Conservation (phyloP, 805 yeast species). For the Yarrowia keelungensis region DNA sequence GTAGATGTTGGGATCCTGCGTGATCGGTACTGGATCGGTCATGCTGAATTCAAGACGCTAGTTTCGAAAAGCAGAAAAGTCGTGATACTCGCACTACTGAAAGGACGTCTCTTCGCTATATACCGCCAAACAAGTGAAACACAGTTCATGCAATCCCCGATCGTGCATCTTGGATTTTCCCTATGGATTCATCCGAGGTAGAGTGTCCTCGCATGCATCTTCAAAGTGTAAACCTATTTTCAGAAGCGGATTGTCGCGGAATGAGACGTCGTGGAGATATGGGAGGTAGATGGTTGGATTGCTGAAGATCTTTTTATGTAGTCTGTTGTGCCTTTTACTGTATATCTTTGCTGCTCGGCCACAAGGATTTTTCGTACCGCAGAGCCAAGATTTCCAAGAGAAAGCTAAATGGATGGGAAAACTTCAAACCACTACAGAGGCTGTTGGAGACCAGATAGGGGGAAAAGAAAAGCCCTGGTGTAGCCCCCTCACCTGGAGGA, state of each 20-base stretch:
- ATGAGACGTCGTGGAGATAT: neutral
- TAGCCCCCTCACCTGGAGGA: neutral
- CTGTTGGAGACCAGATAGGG: neutral
- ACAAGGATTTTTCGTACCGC: neutral
- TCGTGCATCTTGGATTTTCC: slow-evolving; percentile 3
- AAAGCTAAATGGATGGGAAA: neutral
- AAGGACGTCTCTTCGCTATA: neutral
- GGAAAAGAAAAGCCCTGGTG: neutral
- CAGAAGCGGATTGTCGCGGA: neutral
- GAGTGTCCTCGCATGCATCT: slow-evolving; percentile 3
- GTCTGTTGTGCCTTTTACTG: too few species aligned
- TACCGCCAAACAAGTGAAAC: slow-evolving; percentile 4
- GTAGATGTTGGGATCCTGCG: slow-evolving; percentile 33
- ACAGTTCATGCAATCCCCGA: slow-evolving; percentile 13
- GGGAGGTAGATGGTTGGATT: neutral
- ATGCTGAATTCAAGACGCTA: neutral
- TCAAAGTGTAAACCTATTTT: neutral
- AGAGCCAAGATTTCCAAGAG: neutral
- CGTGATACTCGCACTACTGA: too few species aligned
- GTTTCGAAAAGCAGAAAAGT: too few species aligned
- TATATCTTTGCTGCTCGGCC: neutral
- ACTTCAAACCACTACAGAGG: neutral
- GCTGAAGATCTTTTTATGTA: too few species aligned
- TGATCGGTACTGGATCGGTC: slow-evolving; percentile 23
- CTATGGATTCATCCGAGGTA: slow-evolving; percentile 10